A percentile compares a stretch with the other conserved stretches of the same genome.
phyloP scores from a whole-genome alignment of 129 eudicot genomes.

The Heracleum sosnowskyi region DNA sequence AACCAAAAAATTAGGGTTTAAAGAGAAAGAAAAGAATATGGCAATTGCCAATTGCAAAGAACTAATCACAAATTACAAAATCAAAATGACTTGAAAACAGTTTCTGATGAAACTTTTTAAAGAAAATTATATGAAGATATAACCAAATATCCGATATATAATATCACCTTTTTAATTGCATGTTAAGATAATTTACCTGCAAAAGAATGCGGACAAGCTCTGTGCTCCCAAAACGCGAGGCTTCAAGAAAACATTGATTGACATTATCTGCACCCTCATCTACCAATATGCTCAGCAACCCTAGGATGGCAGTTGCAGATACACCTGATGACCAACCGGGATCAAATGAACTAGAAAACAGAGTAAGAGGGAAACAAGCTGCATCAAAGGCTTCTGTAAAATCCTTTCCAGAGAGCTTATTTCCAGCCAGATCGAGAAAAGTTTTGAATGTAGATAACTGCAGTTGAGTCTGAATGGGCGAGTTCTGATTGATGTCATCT shows the following conservation, averaged over 20 bases:
- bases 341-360: slow-evolving; percentile 89
- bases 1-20: not conserved
- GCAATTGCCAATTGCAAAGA: not conserved
- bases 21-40: not conserved
- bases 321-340: slow-evolving; percentile 96
- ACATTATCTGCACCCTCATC: slow-evolving; percentile 98
- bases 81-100: not conserved
- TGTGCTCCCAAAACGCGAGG: slow-evolving; percentile 94
- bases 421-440: slow-evolving; percentile 90
- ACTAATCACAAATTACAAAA: not conserved
- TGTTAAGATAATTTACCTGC: slow-evolving; percentile 44
- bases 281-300: slow-evolving; percentile 79
- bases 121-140: too few relatives aligned
- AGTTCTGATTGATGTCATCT: slow-evolving; percentile 61
- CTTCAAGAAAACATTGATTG: slow-evolving; percentile 95
- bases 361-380: slow-evolving; percentile 97
- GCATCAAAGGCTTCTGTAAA: slow-evolving; percentile 98
- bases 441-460: slow-evolving; percentile 82
- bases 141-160: not conserved
- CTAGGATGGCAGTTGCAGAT: slow-evolving; percentile 91
- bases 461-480: slow-evolving; percentile 67
- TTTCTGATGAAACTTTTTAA: not conserved
- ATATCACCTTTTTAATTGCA: not conserved
- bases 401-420: slow-evolving; percentile 75
- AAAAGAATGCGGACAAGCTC: slow-evolving; percentile 88